Evolutionary conservation across 345 rosid genomes (phyloP), one percentile per base, ranked within the genome.

Genomic region (Citrus unshiu): DNA sequence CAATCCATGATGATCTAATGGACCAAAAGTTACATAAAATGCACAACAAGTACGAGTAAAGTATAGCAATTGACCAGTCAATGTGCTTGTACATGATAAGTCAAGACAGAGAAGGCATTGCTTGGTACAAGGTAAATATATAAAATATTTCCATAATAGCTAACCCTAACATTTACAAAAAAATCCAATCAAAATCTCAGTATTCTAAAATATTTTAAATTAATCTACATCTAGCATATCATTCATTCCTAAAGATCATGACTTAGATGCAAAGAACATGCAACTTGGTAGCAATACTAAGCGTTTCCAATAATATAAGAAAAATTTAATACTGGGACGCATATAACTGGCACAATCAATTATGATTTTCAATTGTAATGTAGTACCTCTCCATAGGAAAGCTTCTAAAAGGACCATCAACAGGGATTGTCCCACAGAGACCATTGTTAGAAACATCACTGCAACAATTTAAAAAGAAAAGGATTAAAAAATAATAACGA

Each of bases 401-500:
- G 73, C 79, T 90, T 29, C 77, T 12, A 29, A 91, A 91, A 39
- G 95, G 93, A 35, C 95, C 95, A 79, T 90, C 93, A 13, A 88
- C 92, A 2, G 95, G 95, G 76, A 90, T 86, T 37, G 95, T 91
- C 79, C 93, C 95, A 35, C 93, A 91, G 7, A 91, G 89, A 80
- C 85, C 85, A 68, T 91, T 91, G 78, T 86, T 85, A n/a, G 90
- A 91, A 57, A 90, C 91, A 67, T 91, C 95, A 51, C 95, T 91
- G 91, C 85, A 80, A 71, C 13, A 61, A 54, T n/a, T 54, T 14
- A 18, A 25, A 25, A 32, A 58, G 59, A 58, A 54, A 59, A n/a
- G 7, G 35, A 39, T 21, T 51, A 75, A 70, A 73, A 43, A 19
- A 65, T 29, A 69, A 71, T 30, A 73, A 32, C 35, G n/a, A 63